A percentile compares a stretch with the other conserved stretches of the same genome.
Evolutionary conservation across 78 protist genomes (phyloP).

Genomic region (Dictyostelium discoideum): DNA sequence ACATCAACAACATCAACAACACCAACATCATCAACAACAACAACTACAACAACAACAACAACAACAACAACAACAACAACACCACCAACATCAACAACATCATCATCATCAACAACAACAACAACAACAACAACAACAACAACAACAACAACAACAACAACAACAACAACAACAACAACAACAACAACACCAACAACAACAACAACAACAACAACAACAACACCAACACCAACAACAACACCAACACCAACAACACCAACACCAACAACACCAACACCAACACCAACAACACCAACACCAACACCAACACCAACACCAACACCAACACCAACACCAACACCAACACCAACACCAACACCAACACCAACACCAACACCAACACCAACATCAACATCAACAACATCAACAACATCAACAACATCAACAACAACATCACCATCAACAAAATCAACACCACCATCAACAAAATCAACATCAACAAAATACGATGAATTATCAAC

Average conservation of each 20-base stretch:
- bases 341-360: neutral
- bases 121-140: neutral
- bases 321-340: neutral
- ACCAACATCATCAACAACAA: neutral
- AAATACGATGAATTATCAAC: too few relatives aligned
- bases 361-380: neutral
- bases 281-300: neutral
- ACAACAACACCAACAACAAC: neutral
- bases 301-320: neutral
- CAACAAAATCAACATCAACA: neutral
- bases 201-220: neutral
- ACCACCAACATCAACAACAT: neutral
- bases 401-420: neutral
- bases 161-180: neutral
- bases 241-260: neutral
- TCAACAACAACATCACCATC: neutral
- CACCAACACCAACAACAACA: neutral
- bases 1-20: neutral
- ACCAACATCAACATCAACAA: neutral
- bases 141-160: too few relatives aligned
- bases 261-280: neutral
- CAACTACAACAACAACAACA: neutral
- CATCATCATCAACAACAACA: neutral
- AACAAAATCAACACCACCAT: neutral
- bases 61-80: too few relatives aligned